Evolutionary conservation across 2,329 filamentous ascomycete genomes (phyloP).

Genomic region (Calycina herbarum): DNA sequence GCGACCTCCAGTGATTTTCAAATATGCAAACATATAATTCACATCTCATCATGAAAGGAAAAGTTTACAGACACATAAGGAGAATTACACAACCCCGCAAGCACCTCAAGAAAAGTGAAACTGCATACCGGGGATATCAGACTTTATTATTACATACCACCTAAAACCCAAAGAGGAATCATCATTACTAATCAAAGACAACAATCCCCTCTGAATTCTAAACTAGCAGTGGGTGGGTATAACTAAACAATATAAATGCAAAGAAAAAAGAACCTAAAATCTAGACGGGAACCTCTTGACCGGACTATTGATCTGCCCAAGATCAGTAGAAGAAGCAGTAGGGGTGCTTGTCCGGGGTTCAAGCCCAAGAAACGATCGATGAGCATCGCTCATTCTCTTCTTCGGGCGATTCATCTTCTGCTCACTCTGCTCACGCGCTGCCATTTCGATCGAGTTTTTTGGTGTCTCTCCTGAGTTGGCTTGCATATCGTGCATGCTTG

Average conservation of each 20-base stretch:
- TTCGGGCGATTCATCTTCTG: slow-evolving; percentile 33
- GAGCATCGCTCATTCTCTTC: slow-evolving; percentile 30
- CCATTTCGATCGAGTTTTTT: slow-evolving; percentile 62
- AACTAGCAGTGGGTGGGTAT: neutral
- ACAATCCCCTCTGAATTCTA: neutral
- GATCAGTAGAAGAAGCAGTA: slow-evolving; percentile 18
- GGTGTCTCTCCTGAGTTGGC: slow-evolving; percentile 47
- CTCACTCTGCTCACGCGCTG: slow-evolving; percentile 38
- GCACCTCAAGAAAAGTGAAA: too few species aligned
- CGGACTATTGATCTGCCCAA: slow-evolving; percentile 24
- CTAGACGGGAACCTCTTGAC: slow-evolving; percentile 32
- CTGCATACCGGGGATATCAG: too few species aligned
- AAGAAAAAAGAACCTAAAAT: slow-evolving; percentile 16
- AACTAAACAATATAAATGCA: neutral
- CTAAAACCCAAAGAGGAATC: too few species aligned
- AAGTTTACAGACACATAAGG: too few species aligned
- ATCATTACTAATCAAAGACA: too few species aligned
- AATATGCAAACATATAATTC: too few species aligned
- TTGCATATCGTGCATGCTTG: slow-evolving; percentile 60
- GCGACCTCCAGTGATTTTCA: too few species aligned
- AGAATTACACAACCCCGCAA: too few species aligned
- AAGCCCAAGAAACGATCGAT: slow-evolving; percentile 19
- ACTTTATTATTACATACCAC: too few species aligned
- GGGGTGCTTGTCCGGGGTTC: slow-evolving; percentile 30
- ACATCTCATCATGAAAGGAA: too few species aligned